Conservation (phyloP, 768 basidiomycete genomes). For the Harrya chromipes region DNA sequence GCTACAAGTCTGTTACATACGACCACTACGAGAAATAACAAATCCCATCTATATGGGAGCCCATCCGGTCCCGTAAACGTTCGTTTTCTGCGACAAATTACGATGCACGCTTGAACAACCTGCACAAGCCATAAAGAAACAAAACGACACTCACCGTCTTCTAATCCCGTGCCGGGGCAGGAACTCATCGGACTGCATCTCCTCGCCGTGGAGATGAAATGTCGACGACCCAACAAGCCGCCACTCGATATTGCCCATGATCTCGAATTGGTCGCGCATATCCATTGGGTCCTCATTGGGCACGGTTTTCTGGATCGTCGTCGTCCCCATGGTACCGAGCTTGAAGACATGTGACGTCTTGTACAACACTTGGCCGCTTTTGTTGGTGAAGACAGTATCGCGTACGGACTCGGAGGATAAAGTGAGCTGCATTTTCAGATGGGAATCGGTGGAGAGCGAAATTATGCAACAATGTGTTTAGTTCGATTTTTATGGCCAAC, state of each 20-base stretch:
- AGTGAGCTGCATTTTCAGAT: slow-evolving; percentile 14
- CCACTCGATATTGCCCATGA: slow-evolving; percentile 36
- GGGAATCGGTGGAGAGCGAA: too few species aligned
- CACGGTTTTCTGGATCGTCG: slow-evolving; percentile 21
- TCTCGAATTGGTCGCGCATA: slow-evolving; percentile 27
- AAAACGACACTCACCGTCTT: slow-evolving; percentile 10
- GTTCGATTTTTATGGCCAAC: too few species aligned
- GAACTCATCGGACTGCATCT: slow-evolving; percentile 23
- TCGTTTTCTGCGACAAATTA: slow-evolving; percentile 6
- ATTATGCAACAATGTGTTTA: too few species aligned
- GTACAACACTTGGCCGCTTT: slow-evolving; percentile 25
- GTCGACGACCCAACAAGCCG: slow-evolving; percentile 21
- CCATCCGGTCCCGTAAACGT: slow-evolving; percentile 33
- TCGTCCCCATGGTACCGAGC: slow-evolving; percentile 6
- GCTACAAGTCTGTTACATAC: neutral
- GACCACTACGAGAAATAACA: slow-evolving; percentile 12
- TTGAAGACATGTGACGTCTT: slow-evolving; percentile 16
- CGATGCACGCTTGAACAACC: slow-evolving; percentile 15
- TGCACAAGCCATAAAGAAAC: neutral
- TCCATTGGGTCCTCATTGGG: slow-evolving; percentile 15
- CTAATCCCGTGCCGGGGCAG: slow-evolving; percentile 15
- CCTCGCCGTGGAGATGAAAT: slow-evolving; percentile 28
- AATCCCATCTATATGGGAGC: slow-evolving; percentile 30
- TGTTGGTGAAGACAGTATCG: slow-evolving; percentile 19
- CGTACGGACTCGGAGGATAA: slow-evolving; percentile 19